phyloP scores from a whole-genome alignment of 805 yeast species.

The Myxozyma neotropica region DNA sequence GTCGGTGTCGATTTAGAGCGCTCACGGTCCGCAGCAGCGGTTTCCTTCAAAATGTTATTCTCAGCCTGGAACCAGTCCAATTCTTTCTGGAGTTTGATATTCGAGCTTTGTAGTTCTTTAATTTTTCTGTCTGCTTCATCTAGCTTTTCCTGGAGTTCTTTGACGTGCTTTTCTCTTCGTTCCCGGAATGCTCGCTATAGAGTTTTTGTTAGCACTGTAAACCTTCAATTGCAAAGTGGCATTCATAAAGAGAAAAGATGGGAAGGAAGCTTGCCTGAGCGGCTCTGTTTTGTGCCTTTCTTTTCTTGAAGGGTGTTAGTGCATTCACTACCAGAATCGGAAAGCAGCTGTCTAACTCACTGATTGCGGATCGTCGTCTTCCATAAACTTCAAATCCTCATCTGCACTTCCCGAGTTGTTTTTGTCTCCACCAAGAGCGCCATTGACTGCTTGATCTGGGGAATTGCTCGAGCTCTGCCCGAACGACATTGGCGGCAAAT shows the following conservation, averaged over 20 bases:
- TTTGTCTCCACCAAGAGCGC: background rate
- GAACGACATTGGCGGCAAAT: background rate
- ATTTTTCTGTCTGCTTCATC: background rate
- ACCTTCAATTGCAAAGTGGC: too few species aligned
- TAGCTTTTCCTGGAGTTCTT: constrained; percentile 19
- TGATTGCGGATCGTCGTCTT: constrained; percentile 8
- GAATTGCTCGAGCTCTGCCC: background rate
- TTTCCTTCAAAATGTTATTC: constrained; percentile 12
- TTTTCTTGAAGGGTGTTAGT: constrained; percentile 46
- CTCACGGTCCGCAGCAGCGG: constrained; percentile 4
- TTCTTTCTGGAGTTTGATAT: constrained; percentile 19
- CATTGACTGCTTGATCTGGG: background rate
- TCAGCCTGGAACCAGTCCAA: constrained; percentile 22
- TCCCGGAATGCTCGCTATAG: constrained; percentile 28
- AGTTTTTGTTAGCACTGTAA: background rate
- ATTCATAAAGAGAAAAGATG: too few species aligned
- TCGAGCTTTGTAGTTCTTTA: constrained; percentile 3
- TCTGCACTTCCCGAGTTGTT: constrained; percentile 1
- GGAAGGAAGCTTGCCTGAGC: constrained; percentile 31
- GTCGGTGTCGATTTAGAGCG: background rate
- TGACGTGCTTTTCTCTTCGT: constrained; percentile 25
- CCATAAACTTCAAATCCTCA: constrained; percentile 1
- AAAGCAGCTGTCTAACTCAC: background rate
- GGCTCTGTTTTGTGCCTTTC: constrained; percentile 36
- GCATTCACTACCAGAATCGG: background rate